A percentile compares a stretch with the other conserved stretches of the same genome.
Evolutionary conservation across 108 stramenopile species (phyloP).

Genomic region (Schizochytrium sp.): DNA sequence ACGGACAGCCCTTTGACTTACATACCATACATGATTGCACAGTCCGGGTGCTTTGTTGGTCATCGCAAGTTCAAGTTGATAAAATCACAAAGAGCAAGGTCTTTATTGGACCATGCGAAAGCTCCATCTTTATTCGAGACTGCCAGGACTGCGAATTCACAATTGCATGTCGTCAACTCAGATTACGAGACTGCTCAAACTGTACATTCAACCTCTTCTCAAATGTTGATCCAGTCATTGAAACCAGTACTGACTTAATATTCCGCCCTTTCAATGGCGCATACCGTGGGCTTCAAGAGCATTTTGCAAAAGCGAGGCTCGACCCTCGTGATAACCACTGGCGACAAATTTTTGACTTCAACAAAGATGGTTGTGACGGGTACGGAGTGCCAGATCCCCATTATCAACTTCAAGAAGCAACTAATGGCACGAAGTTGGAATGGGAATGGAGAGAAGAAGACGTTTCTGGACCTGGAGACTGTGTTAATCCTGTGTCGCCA

Average conservation of each 20-base stretch:
- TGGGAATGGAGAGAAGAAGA: slow-evolving; percentile 18
- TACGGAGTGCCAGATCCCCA: slow-evolving; percentile 52
- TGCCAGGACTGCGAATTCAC: slow-evolving; percentile 82
- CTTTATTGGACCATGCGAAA: slow-evolving; percentile 81
- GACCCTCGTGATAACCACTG: slow-evolving; percentile 78
- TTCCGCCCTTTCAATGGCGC: slow-evolving; percentile 67
- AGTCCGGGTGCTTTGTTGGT: slow-evolving; percentile 76
- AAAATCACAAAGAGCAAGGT: slow-evolving; percentile 75
- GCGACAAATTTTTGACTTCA: slow-evolving; percentile 83
- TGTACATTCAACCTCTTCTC: slow-evolving; percentile 81
- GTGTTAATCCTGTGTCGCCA: slow-evolving; percentile 18
- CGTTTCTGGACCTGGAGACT: not conserved
- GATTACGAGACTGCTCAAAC: slow-evolving; percentile 80
- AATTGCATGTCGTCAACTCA: slow-evolving; percentile 82
- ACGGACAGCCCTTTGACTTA: slow-evolving; percentile 84
- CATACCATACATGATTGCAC: slow-evolving; percentile 74
- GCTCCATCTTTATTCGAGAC: slow-evolving; percentile 80
- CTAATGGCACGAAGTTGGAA: not conserved
- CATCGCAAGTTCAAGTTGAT: slow-evolving; percentile 83
- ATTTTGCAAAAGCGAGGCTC: slow-evolving; percentile 73
- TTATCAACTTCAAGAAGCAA: slow-evolving; percentile 21
- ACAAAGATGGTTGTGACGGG: slow-evolving; percentile 71
- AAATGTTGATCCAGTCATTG: slow-evolving; percentile 85
- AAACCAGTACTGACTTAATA: slow-evolving; percentile 74
- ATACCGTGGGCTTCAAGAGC: not conserved